A percentile compares a stretch with the other conserved stretches of the same genome.
Conservation (phyloP, 352 stramenopile species). For the Pythium coloratum region DNA sequence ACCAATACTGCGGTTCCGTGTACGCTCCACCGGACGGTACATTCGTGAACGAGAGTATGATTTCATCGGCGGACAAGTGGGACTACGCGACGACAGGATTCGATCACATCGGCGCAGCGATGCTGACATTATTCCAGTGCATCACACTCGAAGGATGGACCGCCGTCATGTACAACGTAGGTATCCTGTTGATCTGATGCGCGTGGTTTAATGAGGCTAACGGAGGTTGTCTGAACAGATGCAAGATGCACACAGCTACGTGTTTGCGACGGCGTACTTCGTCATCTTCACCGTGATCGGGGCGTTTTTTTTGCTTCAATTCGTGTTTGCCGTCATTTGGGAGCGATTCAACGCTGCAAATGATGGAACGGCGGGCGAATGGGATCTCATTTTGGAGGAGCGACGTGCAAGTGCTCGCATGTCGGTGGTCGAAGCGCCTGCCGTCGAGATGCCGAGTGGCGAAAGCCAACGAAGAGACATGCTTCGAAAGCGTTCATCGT, state of each 20-base stretch:
- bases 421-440: not conserved
- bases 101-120: constrained; percentile 76
- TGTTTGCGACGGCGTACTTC: constrained; percentile 67
- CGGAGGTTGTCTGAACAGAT: not conserved
- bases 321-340: constrained; percentile 84
- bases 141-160: constrained; percentile 91
- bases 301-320: constrained; percentile 82
- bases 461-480: not conserved
- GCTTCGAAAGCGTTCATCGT: constrained; percentile 5
- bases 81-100: constrained; percentile 84
- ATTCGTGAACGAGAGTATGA: constrained; percentile 32
- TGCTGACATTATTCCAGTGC: constrained; percentile 87
- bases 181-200: constrained; percentile 23
- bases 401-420: constrained; percentile 20
- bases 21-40: constrained; percentile 33
- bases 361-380: constrained; percentile 40
- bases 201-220: too few relatives aligned
- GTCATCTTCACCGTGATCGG: constrained; percentile 77
- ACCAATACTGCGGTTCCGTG: constrained; percentile 46
- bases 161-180: constrained; percentile 81
- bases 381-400: constrained; percentile 40
- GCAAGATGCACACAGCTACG: constrained; percentile 34
- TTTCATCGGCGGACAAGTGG: constrained; percentile 46
- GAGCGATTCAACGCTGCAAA: constrained; percentile 48
- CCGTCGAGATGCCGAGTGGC: not conserved